Percentiles rank a stretch among this genome's conserved stretches.
Evolutionary conservation across 2,329 filamentous ascomycete genomes (phyloP).

Genomic region (Cordyceps cateniannulata): DNA sequence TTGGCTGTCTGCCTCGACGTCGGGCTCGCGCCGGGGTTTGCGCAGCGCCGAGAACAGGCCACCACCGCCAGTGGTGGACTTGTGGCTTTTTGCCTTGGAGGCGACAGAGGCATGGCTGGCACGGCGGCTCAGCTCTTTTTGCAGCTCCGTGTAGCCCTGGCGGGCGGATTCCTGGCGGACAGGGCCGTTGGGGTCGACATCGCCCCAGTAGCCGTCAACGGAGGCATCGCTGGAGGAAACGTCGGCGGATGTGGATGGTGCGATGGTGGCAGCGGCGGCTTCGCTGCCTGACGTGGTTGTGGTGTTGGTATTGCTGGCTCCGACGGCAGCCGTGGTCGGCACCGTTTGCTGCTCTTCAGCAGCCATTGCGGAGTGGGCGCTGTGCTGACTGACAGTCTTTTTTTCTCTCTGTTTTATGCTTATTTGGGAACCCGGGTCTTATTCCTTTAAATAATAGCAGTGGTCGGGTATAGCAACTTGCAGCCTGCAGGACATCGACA

Average conservation of each 20-base stretch:
- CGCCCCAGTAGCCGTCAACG: slow-evolving; percentile 21
- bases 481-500: background rate
- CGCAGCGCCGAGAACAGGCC: slow-evolving; percentile 1
- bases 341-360: slow-evolving; percentile 7
- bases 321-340: background rate
- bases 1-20: slow-evolving; percentile 12
- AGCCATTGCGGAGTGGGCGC: slow-evolving; percentile 1
- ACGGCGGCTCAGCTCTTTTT: slow-evolving; percentile 19
- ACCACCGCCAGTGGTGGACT: background rate
- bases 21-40: slow-evolving; percentile 3
- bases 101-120: slow-evolving; percentile 10
- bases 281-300: background rate
- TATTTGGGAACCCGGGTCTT: background rate
- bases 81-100: slow-evolving; percentile 4
- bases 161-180: slow-evolving; percentile 16
- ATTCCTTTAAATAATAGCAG: background rate
- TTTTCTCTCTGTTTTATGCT: background rate
- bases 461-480: background rate
- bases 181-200: slow-evolving; percentile 18
- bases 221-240: slow-evolving; percentile 7
- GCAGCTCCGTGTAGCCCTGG: slow-evolving; percentile 18
- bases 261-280: background rate
- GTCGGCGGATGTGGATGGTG: background rate
- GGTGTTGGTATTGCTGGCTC: background rate
- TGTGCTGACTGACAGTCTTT: background rate